These are phyloP conservation scores for Trametes punicea DNA, from an alignment of 768 basidiomycete species.

Conservation along the genomic window DNA sequence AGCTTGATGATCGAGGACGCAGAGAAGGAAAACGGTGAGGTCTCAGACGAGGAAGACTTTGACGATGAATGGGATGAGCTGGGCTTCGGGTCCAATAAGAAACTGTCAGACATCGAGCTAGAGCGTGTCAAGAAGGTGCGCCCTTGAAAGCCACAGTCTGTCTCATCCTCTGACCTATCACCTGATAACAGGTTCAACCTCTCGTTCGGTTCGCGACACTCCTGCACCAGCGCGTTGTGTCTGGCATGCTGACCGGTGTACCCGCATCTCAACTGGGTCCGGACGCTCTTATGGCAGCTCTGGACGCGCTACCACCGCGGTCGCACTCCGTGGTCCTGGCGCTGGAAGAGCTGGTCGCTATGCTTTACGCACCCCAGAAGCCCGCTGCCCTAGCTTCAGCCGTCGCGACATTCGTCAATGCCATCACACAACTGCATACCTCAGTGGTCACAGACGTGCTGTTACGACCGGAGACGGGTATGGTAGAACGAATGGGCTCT, in stretches of 20 bases:
- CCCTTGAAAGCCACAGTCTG: slow-evolving; percentile 6
- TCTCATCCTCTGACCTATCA: not conserved
- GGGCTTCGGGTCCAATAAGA: slow-evolving; percentile 44
- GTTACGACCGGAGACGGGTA: slow-evolving; percentile 17
- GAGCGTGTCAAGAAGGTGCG: slow-evolving; percentile 57
- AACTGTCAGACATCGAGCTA: slow-evolving; percentile 48
- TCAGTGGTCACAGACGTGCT: slow-evolving; percentile 25
- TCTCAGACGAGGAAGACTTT: slow-evolving; percentile 28
- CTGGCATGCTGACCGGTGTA: slow-evolving; percentile 42
- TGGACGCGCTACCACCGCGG: slow-evolving; percentile 50
- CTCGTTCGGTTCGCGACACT: slow-evolving; percentile 57
- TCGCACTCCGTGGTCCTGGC: slow-evolving; percentile 52
- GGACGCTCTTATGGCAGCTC: slow-evolving; percentile 21
- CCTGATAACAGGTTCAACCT: slow-evolving; percentile 49
- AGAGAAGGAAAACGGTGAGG: slow-evolving; percentile 26
- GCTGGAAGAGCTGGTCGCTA: slow-evolving; percentile 65
- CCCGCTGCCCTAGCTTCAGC: slow-evolving; percentile 38
- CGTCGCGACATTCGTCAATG: slow-evolving; percentile 35
- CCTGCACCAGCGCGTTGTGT: slow-evolving; percentile 58
- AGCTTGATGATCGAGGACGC: slow-evolving; percentile 48
- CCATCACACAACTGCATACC: slow-evolving; percentile 37
- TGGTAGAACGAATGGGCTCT: slow-evolving; percentile 26
- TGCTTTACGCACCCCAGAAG: slow-evolving; percentile 65
- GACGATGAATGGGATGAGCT: slow-evolving; percentile 52
- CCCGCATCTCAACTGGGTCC: slow-evolving; percentile 19